Evolutionary conservation across 345 rosid species (phyloP).

Genomic region (Aurinia saxatilis): DNA sequence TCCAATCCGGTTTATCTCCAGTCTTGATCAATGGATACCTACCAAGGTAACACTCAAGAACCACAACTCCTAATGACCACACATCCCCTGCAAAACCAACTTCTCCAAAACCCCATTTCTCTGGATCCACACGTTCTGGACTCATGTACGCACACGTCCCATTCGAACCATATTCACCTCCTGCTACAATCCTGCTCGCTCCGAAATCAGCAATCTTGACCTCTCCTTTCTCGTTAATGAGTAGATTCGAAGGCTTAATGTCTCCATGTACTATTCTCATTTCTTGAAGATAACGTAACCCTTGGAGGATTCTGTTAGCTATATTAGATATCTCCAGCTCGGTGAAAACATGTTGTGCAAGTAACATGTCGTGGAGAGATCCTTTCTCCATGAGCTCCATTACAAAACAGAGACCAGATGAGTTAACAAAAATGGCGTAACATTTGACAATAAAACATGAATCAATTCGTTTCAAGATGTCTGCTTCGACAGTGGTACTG

Average conservation of each 20-base stretch:
- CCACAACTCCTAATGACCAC: conserved; percentile 61
- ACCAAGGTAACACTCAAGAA: conserved; percentile 53
- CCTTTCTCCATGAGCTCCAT: conserved; percentile 70
- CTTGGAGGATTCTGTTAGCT: conserved; percentile 35
- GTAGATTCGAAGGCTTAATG: conserved; percentile 61
- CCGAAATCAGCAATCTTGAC: conserved; percentile 71
- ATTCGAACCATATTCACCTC: conserved; percentile 22
- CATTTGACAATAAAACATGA: conserved; percentile 50
- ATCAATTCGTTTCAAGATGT: conserved; percentile 45
- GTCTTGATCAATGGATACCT: conserved; percentile 46
- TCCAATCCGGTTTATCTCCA: conserved; percentile 60
- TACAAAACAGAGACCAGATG: conserved; percentile 38
- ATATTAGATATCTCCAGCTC: conserved; percentile 35
- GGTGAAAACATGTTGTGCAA: conserved; percentile 6
- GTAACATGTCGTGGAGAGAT: conserved; percentile 35
- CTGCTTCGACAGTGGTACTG: conserved; percentile 32
- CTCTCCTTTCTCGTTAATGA: conserved; percentile 40
- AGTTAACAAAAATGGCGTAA: conserved; percentile 30
- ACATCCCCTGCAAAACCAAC: conserved; percentile 53
- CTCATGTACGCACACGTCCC: conserved; percentile 78
- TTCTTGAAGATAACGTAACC: conserved; percentile 43
- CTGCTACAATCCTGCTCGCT: conserved; percentile 39
- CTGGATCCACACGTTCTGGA: conserved; percentile 57
- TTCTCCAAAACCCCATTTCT: conserved; percentile 36
- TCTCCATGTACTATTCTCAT: conserved; percentile 58